A percentile compares a stretch with the other conserved stretches of the same genome.
Evolutionary conservation across 208 protist genomes (phyloP).

Genomic region (Wallacemonas collosoma): DNA sequence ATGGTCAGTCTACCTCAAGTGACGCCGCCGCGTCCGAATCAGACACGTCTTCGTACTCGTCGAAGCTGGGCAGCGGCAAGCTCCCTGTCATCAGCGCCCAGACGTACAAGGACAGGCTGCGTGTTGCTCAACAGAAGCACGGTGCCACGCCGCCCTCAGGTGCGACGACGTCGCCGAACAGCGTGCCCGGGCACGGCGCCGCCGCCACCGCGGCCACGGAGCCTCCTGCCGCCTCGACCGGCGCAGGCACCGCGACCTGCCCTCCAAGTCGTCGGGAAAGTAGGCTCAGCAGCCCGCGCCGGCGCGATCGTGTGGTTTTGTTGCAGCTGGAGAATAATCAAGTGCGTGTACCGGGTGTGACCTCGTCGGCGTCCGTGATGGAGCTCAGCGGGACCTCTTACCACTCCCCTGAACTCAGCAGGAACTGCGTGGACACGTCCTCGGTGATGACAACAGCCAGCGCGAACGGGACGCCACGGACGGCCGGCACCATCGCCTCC

Average conservation of each 20-base stretch:
- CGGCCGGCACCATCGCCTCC: background rate
- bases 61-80: background rate
- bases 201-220: background rate
- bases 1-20: too few relatives aligned
- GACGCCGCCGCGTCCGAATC: too few relatives aligned
- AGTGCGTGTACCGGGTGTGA: conserved; percentile 12
- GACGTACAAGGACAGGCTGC: conserved; percentile 11
- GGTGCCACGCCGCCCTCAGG: background rate
- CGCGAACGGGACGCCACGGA: background rate
- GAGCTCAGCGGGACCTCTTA: background rate
- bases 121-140: background rate
- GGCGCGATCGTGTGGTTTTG: conserved; percentile 18
- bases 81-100: conserved; percentile 1
- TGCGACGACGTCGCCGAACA: background rate
- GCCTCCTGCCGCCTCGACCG: background rate
- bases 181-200: background rate
- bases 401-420: background rate
- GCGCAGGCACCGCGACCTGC: background rate
- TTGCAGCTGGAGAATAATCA: conserved; percentile 16
- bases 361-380: background rate
- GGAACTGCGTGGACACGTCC: background rate
- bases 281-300: conserved; percentile 11
- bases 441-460: background rate
- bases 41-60: background rate
- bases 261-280: background rate